A percentile compares a stretch with the other conserved stretches of the same genome.
These are phyloP conservation scores for Vanrija pseudolonga DNA, from an alignment of 1,284 basidiomycete genomes.

Conservation along the genomic window DNA sequence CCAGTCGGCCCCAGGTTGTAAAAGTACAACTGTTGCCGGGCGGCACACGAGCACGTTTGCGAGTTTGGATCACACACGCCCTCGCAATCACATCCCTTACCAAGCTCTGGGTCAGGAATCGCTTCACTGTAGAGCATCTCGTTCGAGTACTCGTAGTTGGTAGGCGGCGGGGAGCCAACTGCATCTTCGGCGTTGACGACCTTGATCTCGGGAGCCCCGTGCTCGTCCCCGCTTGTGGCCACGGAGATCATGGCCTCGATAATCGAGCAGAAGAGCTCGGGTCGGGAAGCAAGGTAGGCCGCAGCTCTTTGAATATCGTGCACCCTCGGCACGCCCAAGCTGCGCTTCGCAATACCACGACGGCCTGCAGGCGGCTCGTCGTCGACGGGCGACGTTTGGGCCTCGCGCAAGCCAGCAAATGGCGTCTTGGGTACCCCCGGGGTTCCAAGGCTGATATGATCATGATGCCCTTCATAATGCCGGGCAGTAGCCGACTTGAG, in stretches of 20 bases:
- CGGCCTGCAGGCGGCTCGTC: neutral
- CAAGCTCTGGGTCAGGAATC: conserved; percentile 63
- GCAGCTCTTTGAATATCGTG: neutral
- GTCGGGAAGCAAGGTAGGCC: neutral
- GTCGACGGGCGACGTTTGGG: neutral
- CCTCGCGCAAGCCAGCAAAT: neutral
- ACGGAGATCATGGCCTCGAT: conserved; percentile 60
- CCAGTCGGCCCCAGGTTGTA: conserved; percentile 47
- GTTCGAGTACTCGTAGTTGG: conserved; percentile 45
- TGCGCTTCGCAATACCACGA: neutral
- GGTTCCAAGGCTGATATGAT: too few relatives aligned
- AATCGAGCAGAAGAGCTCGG: conserved; percentile 46
- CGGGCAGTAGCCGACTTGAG: too few relatives aligned
- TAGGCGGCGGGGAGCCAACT: conserved; percentile 56
- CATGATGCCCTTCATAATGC: too few relatives aligned
- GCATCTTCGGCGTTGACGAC: conserved; percentile 64
- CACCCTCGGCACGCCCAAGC: neutral
- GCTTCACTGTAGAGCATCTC: conserved; percentile 63
- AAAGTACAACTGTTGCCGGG: conserved; percentile 56
- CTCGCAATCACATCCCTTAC: conserved; percentile 67
- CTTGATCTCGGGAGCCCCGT: conserved; percentile 60
- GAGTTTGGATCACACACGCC: conserved; percentile 68
- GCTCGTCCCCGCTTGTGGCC: conserved; percentile 61
- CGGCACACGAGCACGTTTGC: conserved; percentile 64
- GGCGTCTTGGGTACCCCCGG: too few relatives aligned